Conservation (phyloP, 1,139 yeast species). For the Zygoascus meyerae region DNA sequence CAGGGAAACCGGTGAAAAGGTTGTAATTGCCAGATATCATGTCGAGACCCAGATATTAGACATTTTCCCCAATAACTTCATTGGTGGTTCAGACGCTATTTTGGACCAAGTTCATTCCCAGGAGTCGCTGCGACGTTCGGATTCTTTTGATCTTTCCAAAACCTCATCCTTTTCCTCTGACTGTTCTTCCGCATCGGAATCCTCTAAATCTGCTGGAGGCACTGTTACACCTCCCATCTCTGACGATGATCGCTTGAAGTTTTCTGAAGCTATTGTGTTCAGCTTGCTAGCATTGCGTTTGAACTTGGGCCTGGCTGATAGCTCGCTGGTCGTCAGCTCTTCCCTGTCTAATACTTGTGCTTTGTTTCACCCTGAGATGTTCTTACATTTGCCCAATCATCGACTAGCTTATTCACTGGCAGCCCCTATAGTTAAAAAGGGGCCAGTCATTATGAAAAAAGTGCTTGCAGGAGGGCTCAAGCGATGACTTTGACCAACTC, state of each 20-base stretch:
- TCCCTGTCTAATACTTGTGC: slow-evolving; percentile 3
- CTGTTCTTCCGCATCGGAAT: background rate
- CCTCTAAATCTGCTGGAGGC: background rate
- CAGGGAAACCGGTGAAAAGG: slow-evolving; percentile 3
- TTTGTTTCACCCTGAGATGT: background rate
- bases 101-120: background rate
- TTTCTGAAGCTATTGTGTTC: slow-evolving; percentile 17
- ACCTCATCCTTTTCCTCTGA: background rate
- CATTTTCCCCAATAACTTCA: slow-evolving; percentile 5
- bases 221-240: background rate
- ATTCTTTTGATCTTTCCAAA: background rate
- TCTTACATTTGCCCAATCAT: background rate
- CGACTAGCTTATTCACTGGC: background rate
- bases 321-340: background rate
- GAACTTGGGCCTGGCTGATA: background rate
- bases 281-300: slow-evolving; percentile 11
- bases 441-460: background rate
- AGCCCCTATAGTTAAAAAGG: background rate
- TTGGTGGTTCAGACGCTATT: background rate
- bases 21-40: slow-evolving; percentile 3
- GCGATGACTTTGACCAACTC: background rate
- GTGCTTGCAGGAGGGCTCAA: background rate
- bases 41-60: background rate
- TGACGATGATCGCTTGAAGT: slow-evolving; percentile 13
- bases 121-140: background rate